A percentile compares a stretch with the other conserved stretches of the same genome.
Evolutionary conservation across 495 filamentous ascomycete genomes (phyloP).

Genomic region (Talaromyces proteolyticus): DNA sequence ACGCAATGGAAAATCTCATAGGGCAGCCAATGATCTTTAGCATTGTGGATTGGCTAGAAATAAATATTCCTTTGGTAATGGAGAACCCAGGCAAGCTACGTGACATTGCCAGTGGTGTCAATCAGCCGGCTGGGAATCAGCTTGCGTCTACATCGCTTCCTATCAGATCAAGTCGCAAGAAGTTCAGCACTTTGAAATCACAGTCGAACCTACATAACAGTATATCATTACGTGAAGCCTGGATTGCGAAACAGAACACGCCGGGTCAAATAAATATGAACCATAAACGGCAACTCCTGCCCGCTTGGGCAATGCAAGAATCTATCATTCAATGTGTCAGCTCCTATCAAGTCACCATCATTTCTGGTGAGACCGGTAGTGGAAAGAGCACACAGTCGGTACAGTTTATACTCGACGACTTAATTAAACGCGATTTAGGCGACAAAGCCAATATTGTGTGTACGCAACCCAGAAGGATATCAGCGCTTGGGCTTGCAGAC

Average conservation of each 20-base stretch:
- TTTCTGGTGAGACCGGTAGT: constrained; percentile 93
- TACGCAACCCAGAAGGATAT: constrained; percentile 92
- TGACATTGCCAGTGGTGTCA: constrained; percentile 60
- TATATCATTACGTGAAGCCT: constrained; percentile 39
- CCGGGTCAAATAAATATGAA: constrained; percentile 67
- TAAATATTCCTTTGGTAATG: constrained; percentile 67
- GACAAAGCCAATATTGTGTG: constrained; percentile 85
- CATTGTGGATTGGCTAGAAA: constrained; percentile 84
- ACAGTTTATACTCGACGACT: constrained; percentile 90
- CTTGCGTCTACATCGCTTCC: constrained; percentile 21
- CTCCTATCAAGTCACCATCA: constrained; percentile 81
- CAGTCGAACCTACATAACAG: constrained; percentile 29
- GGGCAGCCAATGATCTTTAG: constrained; percentile 89
- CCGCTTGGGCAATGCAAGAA: constrained; percentile 81
- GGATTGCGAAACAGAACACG: constrained; percentile 47
- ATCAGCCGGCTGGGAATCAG: constrained; percentile 11
- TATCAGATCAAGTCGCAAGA: constrained; percentile 45
- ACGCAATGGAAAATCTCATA: constrained; percentile 58
- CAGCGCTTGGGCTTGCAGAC: constrained; percentile 88
- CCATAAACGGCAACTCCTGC: constrained; percentile 60
- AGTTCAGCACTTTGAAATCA: constrained; percentile 31
- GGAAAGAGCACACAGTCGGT: constrained; percentile 97
- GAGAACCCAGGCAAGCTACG: constrained; percentile 74
- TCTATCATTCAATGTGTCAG: constrained; percentile 68
- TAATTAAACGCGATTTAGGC: constrained; percentile 73